Conservation (phyloP, 2,329 filamentous ascomycete species). For the Exophiala mesophila region DNA sequence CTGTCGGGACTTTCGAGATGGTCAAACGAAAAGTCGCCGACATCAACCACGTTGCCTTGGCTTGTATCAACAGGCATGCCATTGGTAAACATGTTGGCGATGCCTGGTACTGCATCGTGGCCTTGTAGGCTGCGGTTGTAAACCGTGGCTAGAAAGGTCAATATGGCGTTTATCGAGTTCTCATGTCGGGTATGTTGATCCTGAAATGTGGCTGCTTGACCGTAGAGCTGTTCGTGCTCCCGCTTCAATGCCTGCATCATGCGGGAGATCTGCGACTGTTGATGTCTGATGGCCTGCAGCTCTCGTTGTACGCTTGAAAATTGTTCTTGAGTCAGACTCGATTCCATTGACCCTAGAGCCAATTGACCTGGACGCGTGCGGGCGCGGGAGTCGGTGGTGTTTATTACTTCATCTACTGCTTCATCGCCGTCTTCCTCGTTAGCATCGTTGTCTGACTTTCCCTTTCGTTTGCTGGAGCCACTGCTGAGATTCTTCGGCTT, state of each 20-base stretch:
- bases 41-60: constrained; percentile 58
- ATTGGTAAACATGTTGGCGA: constrained; percentile 73
- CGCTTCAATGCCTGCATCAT: constrained; percentile 75
- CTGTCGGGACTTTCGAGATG: constrained; percentile 29
- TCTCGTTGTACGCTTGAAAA: constrained; percentile 73
- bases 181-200: constrained; percentile 93
- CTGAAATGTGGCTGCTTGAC: constrained; percentile 84
- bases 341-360: constrained; percentile 35
- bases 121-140: constrained; percentile 91
- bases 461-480: constrained; percentile 46
- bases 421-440: constrained; percentile 66
- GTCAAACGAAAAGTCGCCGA: constrained; percentile 49
- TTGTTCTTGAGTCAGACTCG: constrained; percentile 62
- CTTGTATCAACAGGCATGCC: constrained; percentile 59
- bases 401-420: constrained; percentile 38
- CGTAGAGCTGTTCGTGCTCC: constrained; percentile 83
- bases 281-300: constrained; percentile 73
- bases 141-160: constrained; percentile 93
- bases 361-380: constrained; percentile 37
- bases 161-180: constrained; percentile 96
- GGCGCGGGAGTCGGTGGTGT: constrained; percentile 29
- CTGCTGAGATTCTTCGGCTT: constrained; percentile 74
- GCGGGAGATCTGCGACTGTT: constrained; percentile 78
- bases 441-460: constrained; percentile 53
- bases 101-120: constrained; percentile 67